Conservation (phyloP, 2,329 filamentous ascomycete genomes). For the Diplodia scrobiculata region DNA sequence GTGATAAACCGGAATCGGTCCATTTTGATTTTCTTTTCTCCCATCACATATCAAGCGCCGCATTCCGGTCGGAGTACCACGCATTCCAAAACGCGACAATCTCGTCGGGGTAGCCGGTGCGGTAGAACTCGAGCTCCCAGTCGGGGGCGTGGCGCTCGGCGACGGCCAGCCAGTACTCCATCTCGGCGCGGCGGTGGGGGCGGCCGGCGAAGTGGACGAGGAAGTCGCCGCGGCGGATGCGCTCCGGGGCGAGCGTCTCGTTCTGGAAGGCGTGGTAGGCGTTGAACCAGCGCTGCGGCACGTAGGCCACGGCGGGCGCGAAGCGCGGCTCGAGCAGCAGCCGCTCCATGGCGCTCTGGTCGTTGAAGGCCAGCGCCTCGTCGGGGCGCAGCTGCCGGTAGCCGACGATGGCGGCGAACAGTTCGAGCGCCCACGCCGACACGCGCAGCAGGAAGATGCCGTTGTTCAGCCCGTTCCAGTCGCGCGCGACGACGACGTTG, state of each 20-base stretch:
- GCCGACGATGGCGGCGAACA: conserved; percentile 46
- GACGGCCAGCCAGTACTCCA: conserved; percentile 45
- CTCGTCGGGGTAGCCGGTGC: conserved; percentile 44
- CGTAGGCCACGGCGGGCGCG: conserved; percentile 38
- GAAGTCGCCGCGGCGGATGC: conserved; percentile 46
- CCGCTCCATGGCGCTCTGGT: conserved; percentile 48
- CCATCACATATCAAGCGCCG: neutral
- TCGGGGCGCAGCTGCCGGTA: conserved; percentile 47
- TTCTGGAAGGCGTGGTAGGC: conserved; percentile 47
- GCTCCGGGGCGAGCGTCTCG: conserved; percentile 39
- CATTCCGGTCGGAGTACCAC: neutral
- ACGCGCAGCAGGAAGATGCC: conserved; percentile 50
- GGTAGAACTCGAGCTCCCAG: conserved; percentile 45
- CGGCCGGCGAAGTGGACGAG: conserved; percentile 51
- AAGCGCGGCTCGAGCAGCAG: conserved; percentile 43
- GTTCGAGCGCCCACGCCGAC: conserved; percentile 44
- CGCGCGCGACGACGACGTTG: conserved; percentile 42
- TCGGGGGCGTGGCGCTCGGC: conserved; percentile 45
- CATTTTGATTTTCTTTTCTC: neutral
- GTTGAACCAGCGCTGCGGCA: conserved; percentile 52
- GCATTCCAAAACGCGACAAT: conserved; percentile 32
- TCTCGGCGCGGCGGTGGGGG: conserved; percentile 39
- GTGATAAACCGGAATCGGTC: neutral
- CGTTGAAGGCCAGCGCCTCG: conserved; percentile 42
- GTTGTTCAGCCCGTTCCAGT: conserved; percentile 50